These are phyloP conservation scores for Rauvolfia tetraphylla DNA, from an alignment of 257 asterid species.

Conservation along the genomic window DNA sequence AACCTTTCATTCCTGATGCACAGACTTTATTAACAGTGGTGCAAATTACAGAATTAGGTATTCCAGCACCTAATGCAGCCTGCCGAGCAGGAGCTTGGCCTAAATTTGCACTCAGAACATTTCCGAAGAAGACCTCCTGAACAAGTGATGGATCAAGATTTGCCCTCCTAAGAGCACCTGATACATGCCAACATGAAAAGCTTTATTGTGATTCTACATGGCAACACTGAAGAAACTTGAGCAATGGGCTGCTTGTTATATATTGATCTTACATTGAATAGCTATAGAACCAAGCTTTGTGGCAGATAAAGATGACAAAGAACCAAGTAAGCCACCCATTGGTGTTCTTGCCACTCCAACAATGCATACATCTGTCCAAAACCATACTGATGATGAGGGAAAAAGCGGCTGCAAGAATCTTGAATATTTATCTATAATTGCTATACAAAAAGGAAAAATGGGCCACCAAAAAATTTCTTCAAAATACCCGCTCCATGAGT, in stretches of 20 bases:
- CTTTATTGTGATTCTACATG: background rate
- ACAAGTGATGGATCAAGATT: constrained; percentile 73
- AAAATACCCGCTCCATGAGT: background rate
- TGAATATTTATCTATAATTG: background rate
- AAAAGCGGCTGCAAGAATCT: background rate
- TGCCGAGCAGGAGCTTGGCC: constrained; percentile 99
- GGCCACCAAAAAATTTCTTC: background rate
- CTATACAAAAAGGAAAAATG: background rate
- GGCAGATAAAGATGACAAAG: constrained; percentile 82
- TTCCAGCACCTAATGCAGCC: constrained; percentile 92
- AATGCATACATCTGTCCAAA: constrained; percentile 78
- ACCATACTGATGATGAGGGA: constrained; percentile 2
- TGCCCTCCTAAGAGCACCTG: constrained; percentile 91
- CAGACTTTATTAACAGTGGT: constrained; percentile 93
- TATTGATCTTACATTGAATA: constrained; percentile 45
- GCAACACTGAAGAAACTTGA: background rate
- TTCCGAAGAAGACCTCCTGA: constrained; percentile 94
- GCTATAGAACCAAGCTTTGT: constrained; percentile 93
- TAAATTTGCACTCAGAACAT: constrained; percentile 93
- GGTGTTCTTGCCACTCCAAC: constrained; percentile 98
- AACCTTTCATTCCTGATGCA: constrained; percentile 96
- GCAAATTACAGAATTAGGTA: constrained; percentile 84
- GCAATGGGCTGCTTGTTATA: constrained; percentile 8
- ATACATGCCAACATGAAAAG: constrained; percentile 3
- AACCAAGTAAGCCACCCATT: constrained; percentile 81